Evolutionary conservation across 345 rosid species (phyloP), one percentile per base, ranked within the genome.

Genomic region (Ceriops tagal): DNA sequence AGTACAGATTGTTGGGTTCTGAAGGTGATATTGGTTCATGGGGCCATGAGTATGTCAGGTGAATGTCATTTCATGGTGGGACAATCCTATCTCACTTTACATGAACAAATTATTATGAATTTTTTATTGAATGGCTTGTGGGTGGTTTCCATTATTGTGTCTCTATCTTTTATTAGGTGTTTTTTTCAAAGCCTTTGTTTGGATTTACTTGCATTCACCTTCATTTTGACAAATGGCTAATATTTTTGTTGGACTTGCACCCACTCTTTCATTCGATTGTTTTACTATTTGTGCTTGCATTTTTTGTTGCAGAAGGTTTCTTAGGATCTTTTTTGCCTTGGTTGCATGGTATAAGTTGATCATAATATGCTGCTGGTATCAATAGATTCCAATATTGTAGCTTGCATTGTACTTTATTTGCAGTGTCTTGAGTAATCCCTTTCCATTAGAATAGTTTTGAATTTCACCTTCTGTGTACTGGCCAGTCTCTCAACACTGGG

Each of bases 21-120:
- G 92, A 80, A 76, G 91, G 91, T 70, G 99, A 96, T 76, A 89
- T 96, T 53, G 98, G 96, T 76, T 96, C 97, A 1, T 96, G 97
- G 98, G 99, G 97, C 46, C 98, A 96, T 67, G 97, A 90, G 76
- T 92, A 96, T 79, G 99, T 96, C 52, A 88, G 97, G 93, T 88
- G 66, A 72, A 71, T 35, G 43, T 65, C 53, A 15, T 62, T 20
- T 53, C 30, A 22, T 20, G 37, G 22, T 43, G 28, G 37, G 13
- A 15, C 20, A 6, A 31, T 24, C 18, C 19, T 43, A 43, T 43
- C 18, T 43, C 19, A 43, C 18, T 43, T 3, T 43, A 43, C 5
- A 43, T 43, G 49, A 43, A 11, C 5, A 43, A 43, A 43, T 43
- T 43, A 43, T 13, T 43, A 13, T 43, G 49, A 43, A 43, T 13